Evolutionary conservation across 2,329 filamentous ascomycete species (phyloP).

Genomic region (Aspergillus proliferans): DNA sequence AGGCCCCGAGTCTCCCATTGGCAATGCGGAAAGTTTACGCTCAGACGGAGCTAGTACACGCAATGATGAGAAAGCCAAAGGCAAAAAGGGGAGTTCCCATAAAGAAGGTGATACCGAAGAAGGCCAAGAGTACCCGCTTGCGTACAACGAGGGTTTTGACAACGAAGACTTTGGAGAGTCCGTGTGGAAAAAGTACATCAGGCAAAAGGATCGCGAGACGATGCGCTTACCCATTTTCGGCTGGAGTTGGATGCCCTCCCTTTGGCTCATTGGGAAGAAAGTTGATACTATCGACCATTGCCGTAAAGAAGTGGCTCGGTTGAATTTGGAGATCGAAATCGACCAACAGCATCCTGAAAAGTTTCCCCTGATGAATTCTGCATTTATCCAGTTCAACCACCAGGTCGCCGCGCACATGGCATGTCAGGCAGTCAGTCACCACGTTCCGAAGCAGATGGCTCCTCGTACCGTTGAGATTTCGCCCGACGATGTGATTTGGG

Average conservation of each 20-base stretch:
- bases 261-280: slow-evolving; percentile 79
- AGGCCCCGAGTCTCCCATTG: slow-evolving; percentile 21
- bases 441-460: slow-evolving; percentile 87
- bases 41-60: slow-evolving; percentile 3
- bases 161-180: slow-evolving; percentile 60
- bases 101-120: slow-evolving; percentile 21
- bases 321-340: slow-evolving; percentile 86
- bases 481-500: slow-evolving; percentile 88
- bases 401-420: slow-evolving; percentile 98
- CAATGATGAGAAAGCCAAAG: slow-evolving; percentile 6
- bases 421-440: slow-evolving; percentile 84
- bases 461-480: slow-evolving; percentile 90
- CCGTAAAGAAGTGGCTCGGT: slow-evolving; percentile 72
- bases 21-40: slow-evolving; percentile 2
- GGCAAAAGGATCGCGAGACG: slow-evolving; percentile 74
- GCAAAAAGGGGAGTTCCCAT: slow-evolving; percentile 9
- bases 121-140: slow-evolving; percentile 51
- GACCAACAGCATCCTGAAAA: slow-evolving; percentile 81
- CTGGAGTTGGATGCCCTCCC: slow-evolving; percentile 63
- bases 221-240: slow-evolving; percentile 65
- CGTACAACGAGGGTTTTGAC: slow-evolving; percentile 57
- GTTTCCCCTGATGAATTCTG: slow-evolving; percentile 89
- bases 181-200: slow-evolving; percentile 76
- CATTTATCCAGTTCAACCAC: slow-evolving; percentile 97
- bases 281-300: slow-evolving; percentile 94